A percentile compares a stretch with the other conserved stretches of the same genome.
These are phyloP conservation scores for Russula vinacea DNA, from an alignment of 768 basidiomycete species.

Conservation along the genomic window DNA sequence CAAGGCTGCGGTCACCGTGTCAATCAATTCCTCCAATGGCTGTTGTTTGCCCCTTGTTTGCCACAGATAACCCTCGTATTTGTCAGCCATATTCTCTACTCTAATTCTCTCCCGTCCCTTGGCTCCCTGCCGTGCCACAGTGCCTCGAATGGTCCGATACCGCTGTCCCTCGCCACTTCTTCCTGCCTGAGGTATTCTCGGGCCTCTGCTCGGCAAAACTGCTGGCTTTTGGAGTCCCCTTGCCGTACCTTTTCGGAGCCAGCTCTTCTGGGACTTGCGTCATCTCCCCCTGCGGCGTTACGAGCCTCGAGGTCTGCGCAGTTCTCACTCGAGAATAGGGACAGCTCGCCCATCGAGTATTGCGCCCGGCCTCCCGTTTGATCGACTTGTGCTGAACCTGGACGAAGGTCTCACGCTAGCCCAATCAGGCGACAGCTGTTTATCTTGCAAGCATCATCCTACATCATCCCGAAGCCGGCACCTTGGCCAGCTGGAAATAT, in stretches of 20 bases:
- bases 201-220: slow-evolving; percentile 18
- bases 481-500: slow-evolving; percentile 12
- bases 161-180: neutral
- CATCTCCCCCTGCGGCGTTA: neutral
- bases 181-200: slow-evolving; percentile 11
- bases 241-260: neutral
- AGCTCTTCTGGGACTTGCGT: neutral
- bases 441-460: neutral
- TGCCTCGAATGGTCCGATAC: too few species aligned
- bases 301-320: neutral
- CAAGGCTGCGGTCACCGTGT: slow-evolving; percentile 2
- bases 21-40: neutral
- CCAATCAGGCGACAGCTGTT: slow-evolving; percentile 1
- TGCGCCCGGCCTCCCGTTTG: neutral
- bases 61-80: neutral
- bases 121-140: neutral
- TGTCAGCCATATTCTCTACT: neutral
- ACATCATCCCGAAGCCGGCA: slow-evolving; percentile 4
- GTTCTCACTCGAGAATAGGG: neutral
- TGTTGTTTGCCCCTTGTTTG: neutral
- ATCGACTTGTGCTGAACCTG: neutral
- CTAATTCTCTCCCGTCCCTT: neutral
- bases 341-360: neutral
- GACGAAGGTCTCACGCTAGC: slow-evolving; percentile 3
- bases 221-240: slow-evolving; percentile 8